Evolutionary conservation across 257 asterid genomes (phyloP).

Genomic region (Petunia secreta): DNA sequence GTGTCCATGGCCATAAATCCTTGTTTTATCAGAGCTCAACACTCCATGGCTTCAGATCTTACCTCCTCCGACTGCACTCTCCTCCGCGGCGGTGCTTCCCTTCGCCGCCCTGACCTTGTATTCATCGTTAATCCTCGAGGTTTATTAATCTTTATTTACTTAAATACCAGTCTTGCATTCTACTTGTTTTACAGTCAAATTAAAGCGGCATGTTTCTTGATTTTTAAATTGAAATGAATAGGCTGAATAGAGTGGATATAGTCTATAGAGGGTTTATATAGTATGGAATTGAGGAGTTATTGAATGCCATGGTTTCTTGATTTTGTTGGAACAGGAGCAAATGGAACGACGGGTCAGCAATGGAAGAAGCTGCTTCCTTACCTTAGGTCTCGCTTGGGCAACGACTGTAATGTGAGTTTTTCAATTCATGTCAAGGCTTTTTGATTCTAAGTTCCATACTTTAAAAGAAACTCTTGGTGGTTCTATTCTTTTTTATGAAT

Average conservation of each 20-base stretch:
- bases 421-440: background rate
- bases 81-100: slow-evolving; percentile 42
- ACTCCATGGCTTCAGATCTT: slow-evolving; percentile 66
- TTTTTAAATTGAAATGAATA: background rate
- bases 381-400: slow-evolving; percentile 83
- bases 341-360: slow-evolving; percentile 91
- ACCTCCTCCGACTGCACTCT: slow-evolving; percentile 51
- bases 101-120: slow-evolving; percentile 83
- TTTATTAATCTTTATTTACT: slow-evolving; percentile 16
- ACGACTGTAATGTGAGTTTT: slow-evolving; percentile 78
- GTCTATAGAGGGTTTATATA: background rate
- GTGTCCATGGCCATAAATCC: slow-evolving; percentile 65
- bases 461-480: background rate
- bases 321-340: slow-evolving; percentile 66
- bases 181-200: background rate
- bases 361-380: slow-evolving; percentile 92
- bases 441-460: background rate
- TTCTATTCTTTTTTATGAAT: background rate
- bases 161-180: background rate
- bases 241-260: slow-evolving; percentile 33
- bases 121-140: slow-evolving; percentile 93
- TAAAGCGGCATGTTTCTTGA: background rate
- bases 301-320: background rate
- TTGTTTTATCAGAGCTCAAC: slow-evolving; percentile 64
- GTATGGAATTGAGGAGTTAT: background rate